These are phyloP conservation scores for Rhizopogon sp. DNA, from an alignment of 768 basidiomycete species.

Conservation along the genomic window DNA sequence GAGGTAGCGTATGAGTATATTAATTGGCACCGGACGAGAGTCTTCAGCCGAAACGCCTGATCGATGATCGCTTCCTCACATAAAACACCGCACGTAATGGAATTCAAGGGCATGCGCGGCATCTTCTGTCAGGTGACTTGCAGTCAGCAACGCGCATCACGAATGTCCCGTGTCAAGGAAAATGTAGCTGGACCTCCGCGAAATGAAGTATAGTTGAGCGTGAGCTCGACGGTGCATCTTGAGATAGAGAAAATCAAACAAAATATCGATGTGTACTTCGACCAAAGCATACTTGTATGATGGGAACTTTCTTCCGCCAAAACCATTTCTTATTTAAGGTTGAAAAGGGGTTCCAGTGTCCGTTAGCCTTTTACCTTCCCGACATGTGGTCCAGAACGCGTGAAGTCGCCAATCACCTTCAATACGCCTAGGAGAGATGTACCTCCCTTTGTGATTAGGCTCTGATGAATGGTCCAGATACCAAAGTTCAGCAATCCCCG, in stretches of 20 bases:
- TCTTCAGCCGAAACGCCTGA: not conserved
- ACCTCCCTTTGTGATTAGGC: conserved; percentile 44
- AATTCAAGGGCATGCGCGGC: not conserved
- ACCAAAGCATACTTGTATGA: not conserved
- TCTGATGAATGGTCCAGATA: conserved; percentile 39
- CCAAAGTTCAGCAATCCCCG: conserved; percentile 66
- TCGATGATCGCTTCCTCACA: not conserved
- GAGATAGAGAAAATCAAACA: not conserved
- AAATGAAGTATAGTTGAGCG: not conserved
- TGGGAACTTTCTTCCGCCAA: not conserved
- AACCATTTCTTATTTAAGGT: not conserved
- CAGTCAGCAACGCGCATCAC: not conserved
- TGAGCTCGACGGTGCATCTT: not conserved
- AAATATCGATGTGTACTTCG: not conserved
- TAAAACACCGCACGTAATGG: not conserved
- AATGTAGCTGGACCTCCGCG: not conserved
- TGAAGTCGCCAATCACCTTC: conserved; percentile 55
- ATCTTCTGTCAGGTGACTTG: not conserved
- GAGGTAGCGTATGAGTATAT: not conserved
- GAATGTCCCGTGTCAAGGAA: not conserved
- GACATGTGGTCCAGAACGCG: conserved; percentile 45
- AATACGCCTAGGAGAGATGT: conserved; percentile 37
- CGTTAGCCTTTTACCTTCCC: conserved; percentile 7
- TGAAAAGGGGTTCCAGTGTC: not conserved
- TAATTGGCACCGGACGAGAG: not conserved